These are phyloP conservation scores for Leucaena leucocephala DNA, from an alignment of 306 rosid genomes.

Conservation along the genomic window DNA sequence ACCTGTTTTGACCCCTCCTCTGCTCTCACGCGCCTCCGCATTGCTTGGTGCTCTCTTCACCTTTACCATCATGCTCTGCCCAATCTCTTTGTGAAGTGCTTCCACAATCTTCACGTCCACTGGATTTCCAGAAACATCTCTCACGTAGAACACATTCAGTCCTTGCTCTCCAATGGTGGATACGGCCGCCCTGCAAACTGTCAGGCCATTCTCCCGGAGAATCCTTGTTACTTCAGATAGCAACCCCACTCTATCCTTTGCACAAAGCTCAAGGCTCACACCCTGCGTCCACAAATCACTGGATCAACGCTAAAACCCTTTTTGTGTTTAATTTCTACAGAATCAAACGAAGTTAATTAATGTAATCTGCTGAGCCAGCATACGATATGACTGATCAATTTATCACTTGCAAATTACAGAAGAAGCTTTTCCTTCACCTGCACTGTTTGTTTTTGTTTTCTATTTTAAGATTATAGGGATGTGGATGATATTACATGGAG, in stretches of 20 bases:
- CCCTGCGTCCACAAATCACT: slow-evolving; percentile 54
- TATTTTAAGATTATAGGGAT: slow-evolving; percentile 34
- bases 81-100: slow-evolving; percentile 59
- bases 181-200: slow-evolving; percentile 69
- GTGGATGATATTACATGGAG: slow-evolving; percentile 49
- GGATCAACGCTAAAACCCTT: slow-evolving; percentile 33
- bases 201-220: slow-evolving; percentile 71
- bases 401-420: slow-evolving; percentile 10
- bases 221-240: slow-evolving; percentile 76
- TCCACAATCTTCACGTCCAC: slow-evolving; percentile 52
- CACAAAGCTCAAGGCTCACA: slow-evolving; percentile 71
- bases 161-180: slow-evolving; percentile 64
- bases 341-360: neutral
- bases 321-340: neutral
- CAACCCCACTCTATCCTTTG: slow-evolving; percentile 76
- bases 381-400: neutral
- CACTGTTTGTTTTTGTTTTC: neutral
- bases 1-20: slow-evolving; percentile 59
- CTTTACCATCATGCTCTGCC: slow-evolving; percentile 53
- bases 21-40: slow-evolving; percentile 46
- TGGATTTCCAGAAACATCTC: slow-evolving; percentile 58
- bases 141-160: slow-evolving; percentile 59
- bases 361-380: neutral
- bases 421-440: slow-evolving; percentile 1
- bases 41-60: slow-evolving; percentile 55